Evolutionary conservation across 495 filamentous ascomycete genomes (phyloP).

Genomic region (Daldinia caldariorum): DNA sequence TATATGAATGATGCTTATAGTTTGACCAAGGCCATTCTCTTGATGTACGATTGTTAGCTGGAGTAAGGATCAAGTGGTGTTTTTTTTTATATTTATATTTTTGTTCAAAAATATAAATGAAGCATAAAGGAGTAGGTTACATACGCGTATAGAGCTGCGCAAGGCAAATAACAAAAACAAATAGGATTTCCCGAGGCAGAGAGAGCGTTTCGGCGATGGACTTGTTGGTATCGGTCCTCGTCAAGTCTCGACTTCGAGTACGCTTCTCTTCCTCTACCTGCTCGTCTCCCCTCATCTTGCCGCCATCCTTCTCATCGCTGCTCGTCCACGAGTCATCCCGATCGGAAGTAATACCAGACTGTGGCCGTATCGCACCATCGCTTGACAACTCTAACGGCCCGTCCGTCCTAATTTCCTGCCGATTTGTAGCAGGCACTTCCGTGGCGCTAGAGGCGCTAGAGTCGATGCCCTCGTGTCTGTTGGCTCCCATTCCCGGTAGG

Average conservation of each 20-base stretch:
- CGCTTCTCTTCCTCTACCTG: background rate
- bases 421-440: constrained; percentile 7
- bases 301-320: constrained; percentile 27
- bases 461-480: background rate
- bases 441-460: constrained; percentile 33
- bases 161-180: constrained; percentile 56
- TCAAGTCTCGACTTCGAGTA: constrained; percentile 9
- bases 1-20: constrained; percentile 49
- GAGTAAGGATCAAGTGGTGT: background rate
- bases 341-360: background rate
- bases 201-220: constrained; percentile 45
- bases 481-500: background rate
- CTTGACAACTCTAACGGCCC: background rate
- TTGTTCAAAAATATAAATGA: too few relatives aligned
- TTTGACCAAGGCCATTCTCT: constrained; percentile 47
- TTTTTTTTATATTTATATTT: too few relatives aligned
- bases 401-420: constrained; percentile 12
- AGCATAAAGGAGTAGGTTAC: constrained; percentile 11
- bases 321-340: constrained; percentile 30
- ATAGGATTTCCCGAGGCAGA: constrained; percentile 51
- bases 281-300: background rate
- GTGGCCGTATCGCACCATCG: constrained; percentile 3
- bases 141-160: constrained; percentile 55
- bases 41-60: constrained; percentile 11
- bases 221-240: constrained; percentile 21